Evolutionary conservation across 495 filamentous ascomycete genomes (phyloP).

Genomic region (Saxophila tyrrhenica): DNA sequence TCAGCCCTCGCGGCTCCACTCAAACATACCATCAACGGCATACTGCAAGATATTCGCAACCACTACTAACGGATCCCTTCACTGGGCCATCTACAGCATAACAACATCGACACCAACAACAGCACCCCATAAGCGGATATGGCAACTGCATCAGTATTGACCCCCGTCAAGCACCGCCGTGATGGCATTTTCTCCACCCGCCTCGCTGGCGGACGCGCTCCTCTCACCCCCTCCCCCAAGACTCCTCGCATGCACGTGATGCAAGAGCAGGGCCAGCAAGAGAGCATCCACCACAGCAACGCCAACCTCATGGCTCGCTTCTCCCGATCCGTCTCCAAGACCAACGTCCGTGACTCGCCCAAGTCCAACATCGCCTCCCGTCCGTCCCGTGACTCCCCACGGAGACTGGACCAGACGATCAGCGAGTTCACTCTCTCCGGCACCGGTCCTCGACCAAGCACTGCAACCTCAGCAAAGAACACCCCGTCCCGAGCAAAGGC

Average conservation of each 20-base stretch:
- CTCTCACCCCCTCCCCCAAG: slow-evolving; percentile 83
- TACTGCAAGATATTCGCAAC: slow-evolving; percentile 12
- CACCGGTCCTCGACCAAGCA: slow-evolving; percentile 41
- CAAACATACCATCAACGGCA: slow-evolving; percentile 14
- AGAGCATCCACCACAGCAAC: slow-evolving; percentile 54
- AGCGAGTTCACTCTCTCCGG: slow-evolving; percentile 88
- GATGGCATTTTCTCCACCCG: slow-evolving; percentile 82
- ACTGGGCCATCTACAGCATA: slow-evolving; percentile 15
- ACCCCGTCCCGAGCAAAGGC: slow-evolving; percentile 61
- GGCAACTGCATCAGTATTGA: slow-evolving; percentile 81
- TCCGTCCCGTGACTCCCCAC: slow-evolving; percentile 46
- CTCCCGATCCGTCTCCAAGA: slow-evolving; percentile 51
- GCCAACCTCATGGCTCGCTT: slow-evolving; percentile 58
- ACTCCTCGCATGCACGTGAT: slow-evolving; percentile 49
- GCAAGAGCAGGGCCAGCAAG: slow-evolving; percentile 37
- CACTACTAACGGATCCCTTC: slow-evolving; percentile 22
- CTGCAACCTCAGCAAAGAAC: slow-evolving; percentile 44
- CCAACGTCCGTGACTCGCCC: slow-evolving; percentile 58
- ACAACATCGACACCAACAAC: neutral
- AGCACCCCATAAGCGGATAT: slow-evolving; percentile 43
- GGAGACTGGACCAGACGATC: slow-evolving; percentile 80
- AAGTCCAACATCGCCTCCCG: slow-evolving; percentile 84
- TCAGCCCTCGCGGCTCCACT: slow-evolving; percentile 13
- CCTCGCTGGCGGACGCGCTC: slow-evolving; percentile 88
- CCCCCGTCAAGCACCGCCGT: slow-evolving; percentile 79